Conservation (phyloP, 805 yeast genomes). For the Crinitomyces ghanaensis region DNA sequence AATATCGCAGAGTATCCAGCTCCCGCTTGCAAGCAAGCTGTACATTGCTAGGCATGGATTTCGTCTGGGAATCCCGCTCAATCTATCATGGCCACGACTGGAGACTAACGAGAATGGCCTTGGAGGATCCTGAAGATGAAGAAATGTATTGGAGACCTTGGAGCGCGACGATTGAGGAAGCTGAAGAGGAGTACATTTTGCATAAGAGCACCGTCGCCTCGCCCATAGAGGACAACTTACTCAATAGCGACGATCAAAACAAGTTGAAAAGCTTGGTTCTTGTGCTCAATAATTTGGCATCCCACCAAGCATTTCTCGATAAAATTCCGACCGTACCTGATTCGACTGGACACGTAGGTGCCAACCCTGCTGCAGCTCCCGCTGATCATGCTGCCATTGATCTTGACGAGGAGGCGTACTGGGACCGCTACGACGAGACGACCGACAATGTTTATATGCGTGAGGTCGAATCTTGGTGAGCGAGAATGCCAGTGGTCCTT, state of each 20-base stretch:
- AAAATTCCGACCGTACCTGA: too few species aligned
- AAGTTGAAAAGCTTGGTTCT: too few species aligned
- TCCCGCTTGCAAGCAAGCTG: constrained; percentile 12
- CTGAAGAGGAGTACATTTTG: constrained; percentile 14
- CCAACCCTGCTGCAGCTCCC: too few species aligned
- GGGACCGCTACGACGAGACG: constrained; percentile 10
- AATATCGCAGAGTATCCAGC: constrained; percentile 10
- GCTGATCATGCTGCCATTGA: too few species aligned
- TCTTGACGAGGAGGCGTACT: constrained; percentile 10
- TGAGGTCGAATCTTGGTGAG: too few species aligned
- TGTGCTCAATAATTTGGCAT: too few species aligned
- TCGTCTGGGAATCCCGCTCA: constrained; percentile 18
- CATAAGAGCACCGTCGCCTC: constrained; percentile 1
- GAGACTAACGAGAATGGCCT: constrained; percentile 11
- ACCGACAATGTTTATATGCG: too few species aligned
- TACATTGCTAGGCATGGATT: constrained; percentile 8
- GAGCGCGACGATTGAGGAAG: constrained; percentile 11
- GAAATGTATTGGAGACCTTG: constrained; percentile 16
- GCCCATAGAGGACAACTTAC: too few species aligned
- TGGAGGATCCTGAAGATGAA: constrained; percentile 16
- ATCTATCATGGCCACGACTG: constrained; percentile 9
- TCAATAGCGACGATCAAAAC: too few species aligned
- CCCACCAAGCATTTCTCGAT: too few species aligned
- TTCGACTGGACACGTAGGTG: too few species aligned
- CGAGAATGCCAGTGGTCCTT: too few species aligned